These are phyloP conservation scores for Kodamaea fukazawae DNA, from an alignment of 805 yeast genomes.

Conservation along the genomic window DNA sequence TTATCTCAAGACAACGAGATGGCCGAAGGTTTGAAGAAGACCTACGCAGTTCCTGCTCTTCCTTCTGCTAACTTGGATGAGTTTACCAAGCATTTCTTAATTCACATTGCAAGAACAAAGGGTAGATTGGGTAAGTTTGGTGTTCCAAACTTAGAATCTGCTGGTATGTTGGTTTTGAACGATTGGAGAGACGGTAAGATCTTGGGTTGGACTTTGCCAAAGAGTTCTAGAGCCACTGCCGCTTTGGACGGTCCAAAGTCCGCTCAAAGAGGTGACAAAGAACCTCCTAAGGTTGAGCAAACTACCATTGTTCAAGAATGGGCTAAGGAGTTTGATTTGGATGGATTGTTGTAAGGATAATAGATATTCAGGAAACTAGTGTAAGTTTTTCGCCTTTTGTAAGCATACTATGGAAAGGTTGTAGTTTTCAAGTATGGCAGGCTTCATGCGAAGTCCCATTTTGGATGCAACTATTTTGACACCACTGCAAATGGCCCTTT, in stretches of 20 bases:
- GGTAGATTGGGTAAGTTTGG: slow-evolving; percentile 95
- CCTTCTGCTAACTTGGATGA: slow-evolving; percentile 71
- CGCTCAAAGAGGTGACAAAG: slow-evolving; percentile 40
- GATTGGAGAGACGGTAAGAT: slow-evolving; percentile 98
- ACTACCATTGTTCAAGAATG: slow-evolving; percentile 83
- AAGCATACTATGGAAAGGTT: too few species aligned
- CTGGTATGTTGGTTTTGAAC: slow-evolving; percentile 76
- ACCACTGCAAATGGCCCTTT: too few species aligned
- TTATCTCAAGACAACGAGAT: slow-evolving; percentile 69
- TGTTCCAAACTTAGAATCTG: slow-evolving; percentile 81
- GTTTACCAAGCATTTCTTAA: slow-evolving; percentile 80
- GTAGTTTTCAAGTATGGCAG: too few species aligned
- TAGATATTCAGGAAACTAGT: too few species aligned
- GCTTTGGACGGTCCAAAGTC: slow-evolving; percentile 32
- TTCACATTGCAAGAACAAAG: slow-evolving; percentile 87
- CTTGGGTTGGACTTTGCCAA: slow-evolving; percentile 86
- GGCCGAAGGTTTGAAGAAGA: slow-evolving; percentile 70
- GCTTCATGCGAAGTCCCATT: too few species aligned
- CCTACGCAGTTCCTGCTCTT: slow-evolving; percentile 78
- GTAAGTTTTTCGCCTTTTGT: too few species aligned
- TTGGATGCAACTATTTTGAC: too few species aligned
- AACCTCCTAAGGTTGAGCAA: slow-evolving; percentile 54
- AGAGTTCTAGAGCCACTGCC: slow-evolving; percentile 42
- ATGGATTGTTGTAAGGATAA: slow-evolving; percentile 55
- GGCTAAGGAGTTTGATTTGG: slow-evolving; percentile 93